Percentiles rank a stretch among this genome's conserved stretches.
Conservation (phyloP, 768 basidiomycete species). For the Phanerochaete sordida region DNA sequence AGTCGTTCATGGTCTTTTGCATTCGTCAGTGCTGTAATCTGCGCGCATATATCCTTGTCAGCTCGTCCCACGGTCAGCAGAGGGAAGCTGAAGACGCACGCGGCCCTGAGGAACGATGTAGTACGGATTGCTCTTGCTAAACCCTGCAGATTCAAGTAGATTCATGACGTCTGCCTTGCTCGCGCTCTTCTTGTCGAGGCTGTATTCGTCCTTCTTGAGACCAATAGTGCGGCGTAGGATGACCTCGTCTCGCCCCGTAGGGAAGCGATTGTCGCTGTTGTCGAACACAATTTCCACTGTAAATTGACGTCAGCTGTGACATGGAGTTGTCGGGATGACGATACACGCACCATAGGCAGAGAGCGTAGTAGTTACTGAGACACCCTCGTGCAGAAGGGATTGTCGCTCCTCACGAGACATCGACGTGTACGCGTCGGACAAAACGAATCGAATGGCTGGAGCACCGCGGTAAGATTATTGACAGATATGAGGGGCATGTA, state of each 20-base stretch:
- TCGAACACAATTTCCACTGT: slow-evolving; percentile 93
- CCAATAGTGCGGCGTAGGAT: slow-evolving; percentile 93
- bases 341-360: slow-evolving; percentile 78
- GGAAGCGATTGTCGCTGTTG: slow-evolving; percentile 91
- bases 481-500: not conserved
- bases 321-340: not conserved
- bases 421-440: slow-evolving; percentile 96
- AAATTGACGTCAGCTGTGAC: slow-evolving; percentile 2
- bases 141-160: slow-evolving; percentile 92
- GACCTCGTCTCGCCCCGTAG: slow-evolving; percentile 85
- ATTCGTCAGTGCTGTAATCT: slow-evolving; percentile 96
- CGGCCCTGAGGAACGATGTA: slow-evolving; percentile 99
- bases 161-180: slow-evolving; percentile 98
- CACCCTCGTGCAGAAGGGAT: slow-evolving; percentile 90
- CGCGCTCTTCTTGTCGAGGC: slow-evolving; percentile 91
- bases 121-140: slow-evolving; percentile 97
- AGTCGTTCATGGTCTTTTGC: slow-evolving; percentile 95
- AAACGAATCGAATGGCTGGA: slow-evolving; percentile 91
- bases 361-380: slow-evolving; percentile 81
- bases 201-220: slow-evolving; percentile 98
- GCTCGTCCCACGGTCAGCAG: not conserved
- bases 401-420: slow-evolving; percentile 93
- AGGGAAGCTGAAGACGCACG: slow-evolving; percentile 44
- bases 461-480: too few relatives aligned
- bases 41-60: not conserved